Conservation (phyloP, 2,329 filamentous ascomycete genomes). For the Aspergillus quadricinctus region DNA sequence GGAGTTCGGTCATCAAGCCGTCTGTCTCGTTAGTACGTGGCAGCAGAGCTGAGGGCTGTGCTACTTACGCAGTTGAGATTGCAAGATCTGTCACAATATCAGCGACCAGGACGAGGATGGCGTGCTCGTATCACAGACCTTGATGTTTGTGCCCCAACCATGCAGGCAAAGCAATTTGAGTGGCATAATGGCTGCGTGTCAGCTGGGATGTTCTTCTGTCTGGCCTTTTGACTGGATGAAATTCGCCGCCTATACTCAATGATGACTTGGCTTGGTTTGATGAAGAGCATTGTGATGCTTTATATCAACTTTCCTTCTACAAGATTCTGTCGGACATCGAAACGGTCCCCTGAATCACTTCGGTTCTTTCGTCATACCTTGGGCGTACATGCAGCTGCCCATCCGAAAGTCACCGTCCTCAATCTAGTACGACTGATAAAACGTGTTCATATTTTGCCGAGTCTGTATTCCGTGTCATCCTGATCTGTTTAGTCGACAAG, state of each 20-base stretch:
- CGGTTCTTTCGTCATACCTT: background rate
- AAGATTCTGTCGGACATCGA: background rate
- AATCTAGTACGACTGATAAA: background rate
- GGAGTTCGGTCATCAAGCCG: constrained; percentile 23
- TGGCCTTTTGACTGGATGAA: background rate
- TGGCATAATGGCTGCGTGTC: constrained; percentile 15
- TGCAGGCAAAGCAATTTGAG: constrained; percentile 31
- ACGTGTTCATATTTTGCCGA: background rate
- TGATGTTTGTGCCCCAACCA: constrained; percentile 30
- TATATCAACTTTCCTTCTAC: background rate
- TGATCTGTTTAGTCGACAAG: background rate
- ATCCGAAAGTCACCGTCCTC: background rate
- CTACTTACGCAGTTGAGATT: constrained; percentile 23
- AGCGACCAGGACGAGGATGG: background rate
- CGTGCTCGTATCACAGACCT: constrained; percentile 11
- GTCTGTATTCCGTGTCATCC: background rate
- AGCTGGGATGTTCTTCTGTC: background rate
- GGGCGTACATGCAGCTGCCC: background rate
- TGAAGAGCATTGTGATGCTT: background rate
- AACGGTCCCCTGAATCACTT: background rate
- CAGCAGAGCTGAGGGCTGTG: background rate
- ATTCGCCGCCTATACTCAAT: background rate
- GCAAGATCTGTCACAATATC: constrained; percentile 21
- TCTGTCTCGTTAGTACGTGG: constrained; percentile 11
- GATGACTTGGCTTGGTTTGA: background rate